Percentiles rank a stretch among this genome's conserved stretches.
phyloP scores from a whole-genome alignment of 768 basidiomycete genomes.

The Polyporus arcularius region DNA sequence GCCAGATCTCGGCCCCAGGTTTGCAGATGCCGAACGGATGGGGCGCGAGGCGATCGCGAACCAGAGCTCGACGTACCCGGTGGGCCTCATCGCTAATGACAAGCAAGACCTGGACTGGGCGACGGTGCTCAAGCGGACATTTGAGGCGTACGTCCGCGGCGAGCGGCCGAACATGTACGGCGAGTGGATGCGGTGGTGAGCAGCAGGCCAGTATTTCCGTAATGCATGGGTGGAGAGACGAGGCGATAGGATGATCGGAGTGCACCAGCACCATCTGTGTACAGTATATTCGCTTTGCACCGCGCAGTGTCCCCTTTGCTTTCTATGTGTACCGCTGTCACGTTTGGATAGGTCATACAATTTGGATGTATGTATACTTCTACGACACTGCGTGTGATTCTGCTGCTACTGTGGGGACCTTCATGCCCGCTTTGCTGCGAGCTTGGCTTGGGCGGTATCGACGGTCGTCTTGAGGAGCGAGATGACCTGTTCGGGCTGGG shows the following conservation, averaged over 20 bases:
- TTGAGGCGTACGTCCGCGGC: slow-evolving; percentile 89
- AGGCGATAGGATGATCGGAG: not conserved
- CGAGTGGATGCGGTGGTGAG: slow-evolving; percentile 61
- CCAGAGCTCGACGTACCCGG: not conserved
- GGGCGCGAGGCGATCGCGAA: slow-evolving; percentile 46
- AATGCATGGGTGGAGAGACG: not conserved
- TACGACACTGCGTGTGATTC: slow-evolving; percentile 6
- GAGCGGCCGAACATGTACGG: slow-evolving; percentile 97
- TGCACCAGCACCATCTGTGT: not conserved
- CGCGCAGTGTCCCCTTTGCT: not conserved
- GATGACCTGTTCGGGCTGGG: slow-evolving; percentile 81
- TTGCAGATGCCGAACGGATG: slow-evolving; percentile 70
- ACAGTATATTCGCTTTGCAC: slow-evolving; percentile 1
- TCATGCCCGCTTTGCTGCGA: slow-evolving; percentile 24
- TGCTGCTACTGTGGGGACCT: not conserved
- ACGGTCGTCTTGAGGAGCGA: slow-evolving; percentile 67
- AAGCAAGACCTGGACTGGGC: slow-evolving; percentile 88
- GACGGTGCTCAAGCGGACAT: slow-evolving; percentile 92
- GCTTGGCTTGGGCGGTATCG: slow-evolving; percentile 61
- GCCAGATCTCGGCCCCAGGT: slow-evolving; percentile 87
- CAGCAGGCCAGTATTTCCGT: not conserved
- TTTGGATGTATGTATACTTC: slow-evolving; percentile 7
- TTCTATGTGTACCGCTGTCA: not conserved
- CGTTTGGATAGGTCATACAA: slow-evolving; percentile 14
- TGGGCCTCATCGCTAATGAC: slow-evolving; percentile 44